Evolutionary conservation across 768 basidiomycete genomes (phyloP).

Genomic region (Trametes maxima): DNA sequence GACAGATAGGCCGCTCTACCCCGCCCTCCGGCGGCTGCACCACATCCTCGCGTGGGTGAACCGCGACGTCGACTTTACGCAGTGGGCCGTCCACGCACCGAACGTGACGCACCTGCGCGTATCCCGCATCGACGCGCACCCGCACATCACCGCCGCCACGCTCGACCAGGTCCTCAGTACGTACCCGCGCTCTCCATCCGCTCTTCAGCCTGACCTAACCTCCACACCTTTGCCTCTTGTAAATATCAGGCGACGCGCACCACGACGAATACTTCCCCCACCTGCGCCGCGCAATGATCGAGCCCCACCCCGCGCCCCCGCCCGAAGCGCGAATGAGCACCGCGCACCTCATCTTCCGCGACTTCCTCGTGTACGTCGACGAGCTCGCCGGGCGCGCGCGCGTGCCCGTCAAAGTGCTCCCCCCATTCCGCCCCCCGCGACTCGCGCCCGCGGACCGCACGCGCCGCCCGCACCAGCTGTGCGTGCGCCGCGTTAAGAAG

Average conservation of each 20-base stretch:
- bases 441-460: neutral
- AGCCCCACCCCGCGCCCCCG: constrained; percentile 16
- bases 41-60: constrained; percentile 17
- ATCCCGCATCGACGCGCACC: constrained; percentile 16
- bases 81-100: constrained; percentile 21
- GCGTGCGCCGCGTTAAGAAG: constrained; percentile 42
- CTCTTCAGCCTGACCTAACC: neutral
- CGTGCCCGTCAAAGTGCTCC: constrained; percentile 13
- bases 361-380: constrained; percentile 8
- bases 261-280: constrained; percentile 6
- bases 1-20: constrained; percentile 11
- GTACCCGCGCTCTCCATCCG: neutral
- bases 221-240: too few species aligned
- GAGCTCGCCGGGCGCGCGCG: constrained; percentile 9
- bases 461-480: constrained; percentile 10
- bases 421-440: constrained; percentile 4
- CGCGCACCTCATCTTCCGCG: constrained; percentile 8
- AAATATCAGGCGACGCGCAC: neutral
- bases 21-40: constrained; percentile 18
- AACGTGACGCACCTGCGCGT: constrained; percentile 21
- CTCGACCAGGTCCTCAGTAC: constrained; percentile 16
- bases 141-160: constrained; percentile 9
- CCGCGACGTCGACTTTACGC: constrained; percentile 17
- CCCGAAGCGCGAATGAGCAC: constrained; percentile 1
- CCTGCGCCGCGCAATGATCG: constrained; percentile 8